Evolutionary conservation across 192 early-diverging fungal species (phyloP).

Genomic region (Coemansia sp.): DNA sequence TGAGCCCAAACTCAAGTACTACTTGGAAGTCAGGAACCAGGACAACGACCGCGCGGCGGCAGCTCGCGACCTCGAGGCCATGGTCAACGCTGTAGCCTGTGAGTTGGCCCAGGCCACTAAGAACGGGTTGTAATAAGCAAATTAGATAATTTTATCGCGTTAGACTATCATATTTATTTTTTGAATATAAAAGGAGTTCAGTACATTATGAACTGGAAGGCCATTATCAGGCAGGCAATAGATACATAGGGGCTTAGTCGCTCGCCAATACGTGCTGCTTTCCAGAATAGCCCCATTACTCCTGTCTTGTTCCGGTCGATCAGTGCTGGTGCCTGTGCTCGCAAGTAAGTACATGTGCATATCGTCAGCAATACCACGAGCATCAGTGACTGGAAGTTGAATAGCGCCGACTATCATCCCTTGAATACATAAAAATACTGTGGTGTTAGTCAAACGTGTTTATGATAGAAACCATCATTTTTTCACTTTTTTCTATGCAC

Average conservation of each 20-base stretch:
- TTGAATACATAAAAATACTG: not conserved
- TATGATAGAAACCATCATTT: not conserved
- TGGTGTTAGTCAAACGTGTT: not conserved
- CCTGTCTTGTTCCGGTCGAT: constrained; percentile 91
- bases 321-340: constrained; percentile 84
- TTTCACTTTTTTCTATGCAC: too few species aligned
- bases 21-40: constrained; percentile 64
- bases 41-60: constrained; percentile 53
- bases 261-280: constrained; percentile 93
- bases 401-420: constrained; percentile 82
- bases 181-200: not conserved
- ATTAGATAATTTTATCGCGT: not conserved
- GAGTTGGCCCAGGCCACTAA: constrained; percentile 47
- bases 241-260: constrained; percentile 94
- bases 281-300: constrained; percentile 92
- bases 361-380: constrained; percentile 91
- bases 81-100: constrained; percentile 57
- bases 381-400: constrained; percentile 93
- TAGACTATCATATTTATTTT: not conserved
- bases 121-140: constrained; percentile 27
- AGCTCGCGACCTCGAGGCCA: constrained; percentile 56
- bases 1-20: constrained; percentile 93
- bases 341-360: constrained; percentile 96
- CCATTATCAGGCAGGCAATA: constrained; percentile 88
- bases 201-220: constrained; percentile 65